Evolutionary conservation across 495 filamentous ascomycete genomes (phyloP), one percentile per base, ranked within the genome.

Genomic region (Geoglossum glabrum): DNA sequence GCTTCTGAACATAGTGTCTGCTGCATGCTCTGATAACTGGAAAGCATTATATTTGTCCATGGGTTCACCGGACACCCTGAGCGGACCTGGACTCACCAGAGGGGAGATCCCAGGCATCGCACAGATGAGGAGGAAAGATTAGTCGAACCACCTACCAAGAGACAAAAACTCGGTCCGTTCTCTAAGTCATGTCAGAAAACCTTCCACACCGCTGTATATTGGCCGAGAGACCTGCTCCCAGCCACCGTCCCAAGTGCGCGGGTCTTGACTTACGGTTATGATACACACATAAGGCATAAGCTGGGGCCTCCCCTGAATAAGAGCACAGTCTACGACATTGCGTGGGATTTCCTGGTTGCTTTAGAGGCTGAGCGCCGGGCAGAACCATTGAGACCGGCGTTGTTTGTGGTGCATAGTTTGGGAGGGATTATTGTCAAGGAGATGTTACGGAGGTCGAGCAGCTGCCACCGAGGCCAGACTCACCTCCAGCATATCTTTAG

Each of bases 331-430:
- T 65, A 63, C 54, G 66, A 66, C n/a, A 65, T 72, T 59, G 65
- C 64, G 9, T 65, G 61, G 60, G 65, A 73, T 59, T 61, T 74
- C 15, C 62, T 74, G 6, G 50, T 63, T 34, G 65, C 61, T 26
- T 55, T 76, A 11, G 70, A 69, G 38, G 59, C 59, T 6, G n/a
- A 54, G 19, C 68, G 72, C 25, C 60, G 61, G 7, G 58, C 56
- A 54, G 49, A 65, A 3, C 49, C 67, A 9, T 55, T 34, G 17
- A 65, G 69, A 19, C 74, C 71, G 1, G 31, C 72, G 0, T 58
- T 77, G 7, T 77, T 79, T 60, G 62, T 78, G 1, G 74, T 63
- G 1, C 75, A 79, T 61, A 77, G 36, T 40, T 40, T 40, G 36
- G 36, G 36, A 8, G 36, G 36, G 36, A 40, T 40, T 74, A 63